phyloP scores from a whole-genome alignment of 768 basidiomycete genomes.

The Psilocybe tampanensis region DNA sequence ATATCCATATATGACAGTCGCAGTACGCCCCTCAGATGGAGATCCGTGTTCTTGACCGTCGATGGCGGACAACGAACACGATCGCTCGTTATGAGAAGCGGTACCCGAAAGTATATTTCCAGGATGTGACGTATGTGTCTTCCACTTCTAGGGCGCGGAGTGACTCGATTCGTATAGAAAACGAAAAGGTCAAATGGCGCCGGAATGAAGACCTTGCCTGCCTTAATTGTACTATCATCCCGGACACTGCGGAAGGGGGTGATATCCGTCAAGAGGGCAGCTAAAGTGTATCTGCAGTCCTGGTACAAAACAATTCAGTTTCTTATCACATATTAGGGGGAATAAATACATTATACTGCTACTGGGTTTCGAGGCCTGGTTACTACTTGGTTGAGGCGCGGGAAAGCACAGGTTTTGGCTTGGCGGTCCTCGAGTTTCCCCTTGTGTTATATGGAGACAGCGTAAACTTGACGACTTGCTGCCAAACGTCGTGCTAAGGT shows the following conservation, averaged over 20 bases:
- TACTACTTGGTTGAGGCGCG: not conserved
- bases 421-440: not conserved
- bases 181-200: not conserved
- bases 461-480: not conserved
- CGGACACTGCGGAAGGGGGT: conserved; percentile 13
- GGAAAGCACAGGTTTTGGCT: not conserved
- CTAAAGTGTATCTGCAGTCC: not conserved
- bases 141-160: conserved; percentile 12
- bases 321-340: not conserved
- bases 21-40: not conserved
- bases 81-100: conserved; percentile 3
- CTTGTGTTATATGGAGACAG: not conserved
- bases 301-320: not conserved
- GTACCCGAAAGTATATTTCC: not conserved
- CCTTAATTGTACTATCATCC: not conserved
- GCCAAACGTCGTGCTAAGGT: not conserved
- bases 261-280: conserved; percentile 1
- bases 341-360: not conserved
- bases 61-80: conserved; percentile 7
- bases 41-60: conserved; percentile 2
- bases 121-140: conserved; percentile 21
- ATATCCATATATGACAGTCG: conserved; percentile 7
- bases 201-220: not conserved
- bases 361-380: not conserved
- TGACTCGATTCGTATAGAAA: conserved; percentile 12